These are phyloP conservation scores for Pyrenochaeta sp. DNA, from an alignment of 2,329 filamentous ascomycete genomes.

Conservation along the genomic window DNA sequence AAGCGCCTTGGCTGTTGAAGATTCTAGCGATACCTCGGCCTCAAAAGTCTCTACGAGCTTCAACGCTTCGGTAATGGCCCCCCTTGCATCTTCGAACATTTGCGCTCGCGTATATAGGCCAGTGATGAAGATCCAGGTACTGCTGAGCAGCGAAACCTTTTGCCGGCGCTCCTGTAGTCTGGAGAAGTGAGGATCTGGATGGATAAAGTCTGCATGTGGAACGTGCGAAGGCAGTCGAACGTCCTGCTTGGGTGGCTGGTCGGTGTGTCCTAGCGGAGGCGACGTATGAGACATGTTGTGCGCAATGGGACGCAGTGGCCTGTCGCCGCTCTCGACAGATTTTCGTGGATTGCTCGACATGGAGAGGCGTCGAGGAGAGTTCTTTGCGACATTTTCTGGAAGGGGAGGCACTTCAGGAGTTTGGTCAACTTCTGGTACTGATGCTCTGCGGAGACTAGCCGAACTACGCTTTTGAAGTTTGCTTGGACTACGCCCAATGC, in stretches of 20 bases:
- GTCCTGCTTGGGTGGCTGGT: constrained; percentile 56
- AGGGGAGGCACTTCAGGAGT: constrained; percentile 34
- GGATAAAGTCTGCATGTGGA: constrained; percentile 43
- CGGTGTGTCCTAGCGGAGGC: constrained; percentile 48
- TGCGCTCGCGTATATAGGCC: constrained; percentile 85
- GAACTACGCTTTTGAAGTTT: constrained; percentile 51
- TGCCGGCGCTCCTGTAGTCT: constrained; percentile 62
- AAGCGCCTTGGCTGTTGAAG: constrained; percentile 69
- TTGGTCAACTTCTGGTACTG: constrained; percentile 29
- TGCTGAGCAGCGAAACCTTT: constrained; percentile 69
- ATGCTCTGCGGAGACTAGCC: constrained; percentile 46
- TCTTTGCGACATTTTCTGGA: constrained; percentile 29
- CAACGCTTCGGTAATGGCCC: constrained; percentile 81
- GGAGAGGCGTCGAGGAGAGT: constrained; percentile 30
- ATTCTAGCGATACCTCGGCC: constrained; percentile 68
- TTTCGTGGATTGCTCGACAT: constrained; percentile 32
- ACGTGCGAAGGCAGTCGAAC: constrained; percentile 53
- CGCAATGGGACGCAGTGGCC: constrained; percentile 47
- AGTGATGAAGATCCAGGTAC: constrained; percentile 90
- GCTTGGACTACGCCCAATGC: constrained; percentile 49
- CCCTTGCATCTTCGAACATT: constrained; percentile 80
- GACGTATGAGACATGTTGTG: constrained; percentile 53
- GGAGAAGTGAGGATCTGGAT: constrained; percentile 59
- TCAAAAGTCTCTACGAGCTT: constrained; percentile 79
- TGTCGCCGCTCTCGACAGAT: constrained; percentile 44